These are phyloP conservation scores for Magnaporthales sp. DNA, from an alignment of 2,329 filamentous ascomycete species.

Conservation along the genomic window DNA sequence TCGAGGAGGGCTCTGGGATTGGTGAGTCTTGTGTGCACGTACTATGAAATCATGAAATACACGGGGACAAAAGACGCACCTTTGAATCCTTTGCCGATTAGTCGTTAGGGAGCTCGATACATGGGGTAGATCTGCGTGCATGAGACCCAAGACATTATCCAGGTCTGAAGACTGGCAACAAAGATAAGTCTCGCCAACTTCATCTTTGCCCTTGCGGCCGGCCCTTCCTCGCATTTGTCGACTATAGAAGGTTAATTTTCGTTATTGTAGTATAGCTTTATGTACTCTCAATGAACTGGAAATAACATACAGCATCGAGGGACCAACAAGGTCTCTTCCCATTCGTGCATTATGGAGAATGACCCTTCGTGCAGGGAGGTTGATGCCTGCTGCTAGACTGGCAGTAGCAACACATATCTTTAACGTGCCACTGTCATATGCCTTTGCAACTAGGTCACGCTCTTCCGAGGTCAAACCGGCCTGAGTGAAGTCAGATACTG, in stretches of 20 bases:
- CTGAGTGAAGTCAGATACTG: constrained; percentile 21
- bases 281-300: background rate
- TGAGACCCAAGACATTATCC: constrained; percentile 59
- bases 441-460: constrained; percentile 59
- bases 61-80: constrained; percentile 36
- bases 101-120: constrained; percentile 61
- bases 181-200: constrained; percentile 68
- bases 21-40: constrained; percentile 33
- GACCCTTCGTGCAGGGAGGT: constrained; percentile 63
- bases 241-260: background rate
- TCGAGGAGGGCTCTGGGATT: constrained; percentile 66
- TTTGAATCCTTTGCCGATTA: constrained; percentile 4
- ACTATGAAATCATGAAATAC: background rate
- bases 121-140: constrained; percentile 63
- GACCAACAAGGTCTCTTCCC: constrained; percentile 68
- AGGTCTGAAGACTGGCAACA: constrained; percentile 63
- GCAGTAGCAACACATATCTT: constrained; percentile 70
- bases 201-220: constrained; percentile 70
- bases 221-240: constrained; percentile 74
- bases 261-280: background rate
- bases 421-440: constrained; percentile 59
- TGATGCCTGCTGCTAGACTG: constrained; percentile 76
- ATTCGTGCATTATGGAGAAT: constrained; percentile 69
- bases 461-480: constrained; percentile 68
- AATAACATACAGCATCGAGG: constrained; percentile 52